Base-by-base conservation (phyloP, 192 early-diverging fungal genomes). In the Anaeromyces robustus region DNA sequence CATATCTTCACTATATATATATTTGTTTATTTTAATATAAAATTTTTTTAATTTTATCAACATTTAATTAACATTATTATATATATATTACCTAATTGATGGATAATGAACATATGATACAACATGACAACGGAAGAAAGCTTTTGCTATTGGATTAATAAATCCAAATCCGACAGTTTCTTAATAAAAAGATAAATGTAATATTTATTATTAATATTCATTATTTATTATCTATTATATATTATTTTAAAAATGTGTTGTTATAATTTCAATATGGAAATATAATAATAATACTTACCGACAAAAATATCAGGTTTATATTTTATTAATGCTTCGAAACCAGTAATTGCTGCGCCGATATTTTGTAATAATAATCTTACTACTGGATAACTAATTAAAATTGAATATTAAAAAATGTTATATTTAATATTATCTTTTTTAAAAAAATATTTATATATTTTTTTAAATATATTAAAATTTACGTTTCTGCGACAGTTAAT, bases 141-240 rank as follows among this genome's bases (percentile, higher is more conserved):
- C 77, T 68, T 86, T 87, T 0, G 93, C 92, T 4, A 96, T 78
- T 13, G 96, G 96, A 84, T 95, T 97, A 4, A 93, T 94, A 80
- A 98, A 98, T 12, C 96, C 97, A 84, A 94, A 97, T 37, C 98
- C 98, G 84, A 98, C 92, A 0, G 97, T 96, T 82, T 99, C 97
- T 89, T 87, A 39, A 14, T 34, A n/a, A n/a, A n/a, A n/a, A n/a
- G n/a, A n/a, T n/a, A n/a, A n/a, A n/a, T n/a, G n/a, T n/a, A n/a
- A n/a, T n/a, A n/a, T n/a, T n/a, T n/a, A n/a, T n/a, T n/a, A n/a
- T n/a, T n/a, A n/a, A n/a, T n/a, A n/a, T n/a, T n/a, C n/a, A n/a
- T n/a, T n/a, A n/a, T n/a, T n/a, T n/a, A n/a, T n/a, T n/a, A n/a
- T n/a, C n/a, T n/a, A n/a, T n/a, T n/a, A n/a, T n/a, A n/a, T n/a